Base-by-base conservation (phyloP, 345 rosid species). In the Hibiscus mutabilis region DNA sequence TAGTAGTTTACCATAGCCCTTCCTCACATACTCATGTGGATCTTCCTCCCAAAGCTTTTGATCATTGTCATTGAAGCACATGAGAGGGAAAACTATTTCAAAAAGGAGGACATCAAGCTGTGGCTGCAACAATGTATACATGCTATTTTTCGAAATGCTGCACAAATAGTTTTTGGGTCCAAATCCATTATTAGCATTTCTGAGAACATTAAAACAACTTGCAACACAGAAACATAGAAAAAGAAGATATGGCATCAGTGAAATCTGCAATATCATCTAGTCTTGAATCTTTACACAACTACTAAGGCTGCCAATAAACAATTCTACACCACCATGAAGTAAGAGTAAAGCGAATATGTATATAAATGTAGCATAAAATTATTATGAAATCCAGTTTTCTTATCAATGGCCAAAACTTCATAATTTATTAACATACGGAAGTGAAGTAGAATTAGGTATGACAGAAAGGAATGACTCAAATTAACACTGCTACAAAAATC, bases 1-100 rank as follows among this genome's bases (percentile, higher is more conserved):
- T 10, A 7, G 47, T 73, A 24, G 82, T 97, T 86, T 82, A 96
- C 99, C 96, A 81, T 96, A 96, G 44, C 99, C 99, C 82, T 96
- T 96, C 85, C 99, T 89, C 75, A 96, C 99, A 80, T 96, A 96
- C 81, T 96, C 99, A 78, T 96, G 99, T 12, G 99, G 96, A 72
- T 96, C 99, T 84, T 96, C 99, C 57, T 91, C 99, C 99, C 99
- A 96, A 73, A 96, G 99, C 81, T 88, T 87, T 83, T 96, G 98
- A 84, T 96, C 99, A 81, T 81, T 73, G 80, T 96, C 99, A 84
- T 80, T 91, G 81, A 96, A 96, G 86, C 98, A 96, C 97, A 92
- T 87, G 40, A 96, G 93, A 57, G 98, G 99, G 71, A 92, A 96
- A 75, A 96, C 88, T 72, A 96, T 88, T 86, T 96, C 99, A 83